Evolutionary conservation across 176 grass and related monocot genomes (phyloP).

Genomic region (Raddia distichophylla): DNA sequence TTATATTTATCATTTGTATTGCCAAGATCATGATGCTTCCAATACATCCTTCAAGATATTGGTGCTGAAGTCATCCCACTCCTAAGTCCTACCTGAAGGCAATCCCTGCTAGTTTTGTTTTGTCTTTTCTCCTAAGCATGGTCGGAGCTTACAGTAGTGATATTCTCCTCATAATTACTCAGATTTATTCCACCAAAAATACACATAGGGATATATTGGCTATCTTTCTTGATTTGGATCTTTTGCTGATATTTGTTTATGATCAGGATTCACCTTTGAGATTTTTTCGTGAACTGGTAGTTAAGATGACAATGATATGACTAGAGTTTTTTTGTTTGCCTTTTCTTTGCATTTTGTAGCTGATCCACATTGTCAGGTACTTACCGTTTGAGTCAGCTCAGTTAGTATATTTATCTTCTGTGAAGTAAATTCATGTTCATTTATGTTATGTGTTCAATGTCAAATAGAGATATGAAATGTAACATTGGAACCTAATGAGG

Average conservation of each 20-base stretch:
- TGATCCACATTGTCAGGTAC: background rate
- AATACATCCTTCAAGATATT: constrained; percentile 6
- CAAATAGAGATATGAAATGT: constrained; percentile 9
- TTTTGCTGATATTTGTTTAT: constrained; percentile 28
- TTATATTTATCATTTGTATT: constrained; percentile 10
- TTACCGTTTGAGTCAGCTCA: background rate
- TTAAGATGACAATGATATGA: constrained; percentile 5
- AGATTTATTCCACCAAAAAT: background rate
- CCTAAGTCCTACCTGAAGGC: background rate
- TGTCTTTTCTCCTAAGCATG: background rate
- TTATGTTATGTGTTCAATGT: background rate
- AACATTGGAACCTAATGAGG: background rate
- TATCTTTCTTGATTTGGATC: constrained; percentile 15
- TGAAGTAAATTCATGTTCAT: background rate
- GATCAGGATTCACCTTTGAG: background rate
- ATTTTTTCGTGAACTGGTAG: background rate
- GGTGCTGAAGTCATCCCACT: constrained; percentile 6
- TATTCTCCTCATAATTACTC: constrained; percentile 13
- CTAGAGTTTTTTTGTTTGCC: constrained; percentile 2
- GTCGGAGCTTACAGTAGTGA: background rate
- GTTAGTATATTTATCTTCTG: background rate
- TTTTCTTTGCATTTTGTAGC: constrained; percentile 24
- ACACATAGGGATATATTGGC: background rate
- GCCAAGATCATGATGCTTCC: constrained; percentile 17
- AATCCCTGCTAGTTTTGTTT: background rate